Evolutionary conservation across 2,329 filamentous ascomycete genomes (phyloP).

Genomic region (Monilinia aucupariae): DNA sequence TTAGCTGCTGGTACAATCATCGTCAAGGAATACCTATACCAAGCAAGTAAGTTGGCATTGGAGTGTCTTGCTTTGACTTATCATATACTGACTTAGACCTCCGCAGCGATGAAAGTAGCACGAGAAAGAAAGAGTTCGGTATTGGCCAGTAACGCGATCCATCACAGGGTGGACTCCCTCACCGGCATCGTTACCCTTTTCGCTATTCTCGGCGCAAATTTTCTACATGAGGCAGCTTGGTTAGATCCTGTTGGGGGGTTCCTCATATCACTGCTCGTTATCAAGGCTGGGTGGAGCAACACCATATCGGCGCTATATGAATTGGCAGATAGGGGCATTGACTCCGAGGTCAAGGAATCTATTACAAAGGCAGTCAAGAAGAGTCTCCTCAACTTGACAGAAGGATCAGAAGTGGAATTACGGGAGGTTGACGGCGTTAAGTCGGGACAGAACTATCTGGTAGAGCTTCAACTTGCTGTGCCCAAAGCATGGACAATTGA

Average conservation of each 20-base stretch:
- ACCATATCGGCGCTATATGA: conserved; percentile 77
- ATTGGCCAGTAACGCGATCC: conserved; percentile 89
- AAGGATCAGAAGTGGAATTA: conserved; percentile 59
- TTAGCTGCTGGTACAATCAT: conserved; percentile 82
- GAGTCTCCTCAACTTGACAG: conserved; percentile 50
- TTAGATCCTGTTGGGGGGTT: conserved; percentile 90
- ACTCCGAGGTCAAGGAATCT: conserved; percentile 71
- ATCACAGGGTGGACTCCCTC: conserved; percentile 92
- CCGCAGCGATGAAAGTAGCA: conserved; percentile 85
- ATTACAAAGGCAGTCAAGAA: conserved; percentile 61
- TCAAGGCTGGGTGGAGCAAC: conserved; percentile 84
- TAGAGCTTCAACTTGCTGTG: conserved; percentile 82
- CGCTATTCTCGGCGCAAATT: conserved; percentile 84
- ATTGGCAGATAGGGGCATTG: conserved; percentile 84
- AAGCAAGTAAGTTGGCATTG: conserved; percentile 68
- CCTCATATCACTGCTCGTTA: conserved; percentile 87
- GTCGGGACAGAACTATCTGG: conserved; percentile 90
- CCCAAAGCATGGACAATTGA: conserved; percentile 71
- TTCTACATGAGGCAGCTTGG: conserved; percentile 81
- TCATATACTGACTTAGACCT: conserved; percentile 24
- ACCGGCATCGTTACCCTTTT: conserved; percentile 89
- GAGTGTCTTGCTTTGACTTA: neutral
- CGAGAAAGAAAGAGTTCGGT: conserved; percentile 92
- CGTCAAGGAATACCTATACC: conserved; percentile 95
- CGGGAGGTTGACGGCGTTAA: conserved; percentile 84